Base-by-base conservation (phyloP, 495 filamentous ascomycete genomes). In the Xylaria bambusicola region DNA sequence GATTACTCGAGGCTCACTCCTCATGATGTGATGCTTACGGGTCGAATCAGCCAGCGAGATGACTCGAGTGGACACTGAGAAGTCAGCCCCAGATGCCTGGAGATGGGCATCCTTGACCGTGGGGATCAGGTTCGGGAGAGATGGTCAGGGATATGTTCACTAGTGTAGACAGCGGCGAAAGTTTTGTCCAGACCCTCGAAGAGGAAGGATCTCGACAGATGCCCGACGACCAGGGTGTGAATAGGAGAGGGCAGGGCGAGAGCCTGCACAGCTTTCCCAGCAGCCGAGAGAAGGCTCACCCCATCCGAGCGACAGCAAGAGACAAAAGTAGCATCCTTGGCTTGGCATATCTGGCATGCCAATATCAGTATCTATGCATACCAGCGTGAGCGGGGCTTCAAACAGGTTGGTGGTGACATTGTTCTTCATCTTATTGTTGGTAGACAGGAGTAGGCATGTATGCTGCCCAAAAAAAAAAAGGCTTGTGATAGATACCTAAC, bases 1-100 rank as follows among this genome's bases (percentile, higher is more conserved):
- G 56, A 58, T 51, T 58, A 58, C 56, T 58, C 44, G 46, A 31
- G 23, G 41, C 55, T 58, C 56, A 51, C 56, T 51, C 53, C 42
- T 48, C 47, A 41, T 58, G 35, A 23, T 51, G 33, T 21, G 56
- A 49, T 58, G 56, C 56, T 58, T 50, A 58, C 56, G 46, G 56
- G 23, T 51, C n/a, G 10, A 24, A 44, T 40, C 45, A 6, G 15
- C 29, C 5, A 38, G 20, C 6, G 44, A 38, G 46, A 51, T 51
- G 35, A 41, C 26, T 41, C 23, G 35, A 47, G 21, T 10, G 20
- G 15, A n/a, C 42, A 20, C 12, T n/a, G 5, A 23, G 18, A 48
- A 57, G 44, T 48, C 42, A 57, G 54, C 42, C 54, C 29, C 42
- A 33, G n/a, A 47, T 20, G n/a, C 42, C 31, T 47, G 20, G 10